Percentiles rank a stretch among this genome's conserved stretches.
Conservation (phyloP, 2,329 filamentous ascomycete genomes). For the Pyrenochaeta sp. region DNA sequence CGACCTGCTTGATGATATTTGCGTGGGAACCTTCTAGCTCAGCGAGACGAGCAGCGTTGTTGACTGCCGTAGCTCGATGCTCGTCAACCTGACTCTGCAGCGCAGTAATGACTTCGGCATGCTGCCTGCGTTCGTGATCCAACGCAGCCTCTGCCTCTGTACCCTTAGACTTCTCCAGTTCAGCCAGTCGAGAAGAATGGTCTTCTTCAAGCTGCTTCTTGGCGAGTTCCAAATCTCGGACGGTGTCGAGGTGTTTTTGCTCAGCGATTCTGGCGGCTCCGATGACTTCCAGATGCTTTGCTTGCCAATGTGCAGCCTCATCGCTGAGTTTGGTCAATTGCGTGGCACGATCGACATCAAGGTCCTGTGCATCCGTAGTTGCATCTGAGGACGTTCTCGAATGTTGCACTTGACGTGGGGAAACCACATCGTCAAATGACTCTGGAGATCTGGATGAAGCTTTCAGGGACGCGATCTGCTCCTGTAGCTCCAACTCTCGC, state of each 20-base stretch:
- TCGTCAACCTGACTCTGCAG: conserved; percentile 80
- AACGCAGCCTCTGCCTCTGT: conserved; percentile 40
- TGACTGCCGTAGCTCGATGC: conserved; percentile 76
- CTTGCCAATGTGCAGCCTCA: conserved; percentile 78
- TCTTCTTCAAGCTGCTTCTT: conserved; percentile 48
- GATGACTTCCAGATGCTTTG: conserved; percentile 75
- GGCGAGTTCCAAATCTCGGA: conserved; percentile 75
- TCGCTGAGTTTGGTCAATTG: conserved; percentile 71
- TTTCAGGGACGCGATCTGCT: conserved; percentile 74
- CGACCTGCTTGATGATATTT: conserved; percentile 70
- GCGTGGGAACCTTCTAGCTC: conserved; percentile 77
- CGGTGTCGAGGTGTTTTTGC: conserved; percentile 72
- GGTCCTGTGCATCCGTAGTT: conserved; percentile 29
- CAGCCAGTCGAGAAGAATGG: conserved; percentile 37
- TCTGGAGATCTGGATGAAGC: conserved; percentile 53
- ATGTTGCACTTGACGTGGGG: conserved; percentile 19
- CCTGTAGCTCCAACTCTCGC: conserved; percentile 76
- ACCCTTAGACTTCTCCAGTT: conserved; percentile 39
- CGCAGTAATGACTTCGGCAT: conserved; percentile 61
- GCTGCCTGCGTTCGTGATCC: conserved; percentile 51
- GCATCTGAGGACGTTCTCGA: conserved; percentile 13
- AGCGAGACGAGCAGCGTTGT: conserved; percentile 72
- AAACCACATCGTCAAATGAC: conserved; percentile 23
- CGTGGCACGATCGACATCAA: conserved; percentile 55
- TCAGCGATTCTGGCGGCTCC: conserved; percentile 76